Evolutionary conservation across 2,329 filamentous ascomycete species (phyloP), one percentile per base, ranked within the genome.

Genomic region (Simplicillium sp.): DNA sequence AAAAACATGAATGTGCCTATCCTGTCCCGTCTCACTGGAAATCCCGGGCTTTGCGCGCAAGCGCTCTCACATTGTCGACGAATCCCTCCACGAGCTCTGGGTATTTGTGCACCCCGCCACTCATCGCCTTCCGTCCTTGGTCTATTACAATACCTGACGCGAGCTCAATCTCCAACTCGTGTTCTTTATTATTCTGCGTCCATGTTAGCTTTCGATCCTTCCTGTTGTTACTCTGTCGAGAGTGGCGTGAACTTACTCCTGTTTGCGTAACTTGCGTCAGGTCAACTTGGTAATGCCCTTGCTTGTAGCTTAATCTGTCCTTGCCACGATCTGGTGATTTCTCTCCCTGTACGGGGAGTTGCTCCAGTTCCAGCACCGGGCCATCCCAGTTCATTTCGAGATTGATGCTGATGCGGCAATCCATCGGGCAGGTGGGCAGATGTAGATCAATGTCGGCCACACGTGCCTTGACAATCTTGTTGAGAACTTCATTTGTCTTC

Each of bases 351-450:
- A 48, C 53, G 34, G 53, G 59, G 37, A 62, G 42, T 17, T 59
- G 54, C 50, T 75, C 68, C 12, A 80, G 58, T 44, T 77, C 74
- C 32, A 75, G 67, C 3, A 79, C 69, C 0, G 84, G 54, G 2
- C 88, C 87, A 3, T 87, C 74, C 67, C 82, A 94, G 40, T 82
- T 75, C 76, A 94, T 88, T 76, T 98, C 94, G 2, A 98, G 74
- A 56, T 95, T 97, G 55, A 98, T 80, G 53, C 87, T 94, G 50
- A 98, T 82, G 11, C 92, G 85, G 63, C 88, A 95, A 62, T 98
- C 92, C 54, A 96, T 85, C 3, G 78, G 77, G 8, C 75, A 76
- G 38, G 70, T 68, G 0, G 92, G 90, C 50, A 87, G 84, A 61
- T 84, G 82, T 14, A 98, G 74, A 52, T 95, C 84, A n/a, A 96